Conservation (phyloP, 2,329 filamentous ascomycete species). For the Epichloe scottii region DNA sequence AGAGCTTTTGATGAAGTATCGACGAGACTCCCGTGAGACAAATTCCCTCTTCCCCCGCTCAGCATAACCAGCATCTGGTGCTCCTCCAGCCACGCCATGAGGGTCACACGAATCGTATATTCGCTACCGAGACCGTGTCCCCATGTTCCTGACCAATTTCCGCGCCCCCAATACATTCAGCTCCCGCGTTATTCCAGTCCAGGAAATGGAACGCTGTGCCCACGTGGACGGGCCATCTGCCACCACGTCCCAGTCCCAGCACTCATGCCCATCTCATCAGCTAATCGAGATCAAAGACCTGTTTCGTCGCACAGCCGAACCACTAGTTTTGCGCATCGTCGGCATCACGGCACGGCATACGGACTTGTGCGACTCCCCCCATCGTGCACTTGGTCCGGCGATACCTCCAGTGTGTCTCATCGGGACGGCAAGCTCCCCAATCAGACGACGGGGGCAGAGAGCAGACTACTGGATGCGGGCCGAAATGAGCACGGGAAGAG, state of each 20-base stretch:
- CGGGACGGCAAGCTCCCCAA: background rate
- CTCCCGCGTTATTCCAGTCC: no score
- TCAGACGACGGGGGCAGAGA: background rate
- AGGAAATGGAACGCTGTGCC: no score
- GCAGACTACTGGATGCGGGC: background rate
- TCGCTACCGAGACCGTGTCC: background rate
- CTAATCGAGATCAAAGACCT: background rate
- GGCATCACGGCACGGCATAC: background rate
- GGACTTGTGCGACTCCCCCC: background rate
- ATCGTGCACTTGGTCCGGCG: background rate
- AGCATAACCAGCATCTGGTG: constrained; percentile 6
- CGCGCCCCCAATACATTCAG: background rate
- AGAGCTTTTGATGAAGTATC: background rate
- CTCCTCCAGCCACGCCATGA: constrained; percentile 1
- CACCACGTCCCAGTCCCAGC: no score
- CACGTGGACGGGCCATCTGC: no score
- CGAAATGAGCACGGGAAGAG: background rate
- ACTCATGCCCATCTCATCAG: no score
- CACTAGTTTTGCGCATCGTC: background rate
- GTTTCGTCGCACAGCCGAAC: background rate
- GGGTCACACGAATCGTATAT: constrained; percentile 1
- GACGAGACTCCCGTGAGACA: background rate
- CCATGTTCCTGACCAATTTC: background rate
- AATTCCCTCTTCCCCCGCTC: background rate
- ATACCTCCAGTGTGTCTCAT: background rate